These are phyloP conservation scores for Gossypium mustelinum DNA, from an alignment of 345 rosid species.

Conservation along the genomic window DNA sequence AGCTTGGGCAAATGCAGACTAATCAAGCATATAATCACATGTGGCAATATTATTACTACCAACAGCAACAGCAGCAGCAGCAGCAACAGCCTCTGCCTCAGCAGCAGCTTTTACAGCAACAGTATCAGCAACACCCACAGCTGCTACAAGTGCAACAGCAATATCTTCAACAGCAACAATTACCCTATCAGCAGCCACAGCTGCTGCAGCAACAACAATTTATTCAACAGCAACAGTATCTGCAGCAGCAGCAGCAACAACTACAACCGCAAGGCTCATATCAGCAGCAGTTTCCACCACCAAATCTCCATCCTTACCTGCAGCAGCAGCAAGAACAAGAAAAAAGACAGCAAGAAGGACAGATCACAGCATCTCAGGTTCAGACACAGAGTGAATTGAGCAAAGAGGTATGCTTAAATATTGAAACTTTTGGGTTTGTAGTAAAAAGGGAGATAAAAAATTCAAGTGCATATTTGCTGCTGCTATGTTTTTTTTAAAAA, in stretches of 20 bases:
- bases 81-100: conserved; percentile 34
- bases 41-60: conserved; percentile 80
- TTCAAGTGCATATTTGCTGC: neutral
- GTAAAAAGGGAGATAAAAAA: neutral
- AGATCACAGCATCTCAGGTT: conserved; percentile 22
- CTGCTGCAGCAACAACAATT: conserved; percentile 10
- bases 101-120: conserved; percentile 28
- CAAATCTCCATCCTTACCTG: conserved; percentile 29
- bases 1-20: conserved; percentile 40
- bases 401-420: conserved; percentile 26
- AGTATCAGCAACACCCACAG: conserved; percentile 41
- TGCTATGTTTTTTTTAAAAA: neutral
- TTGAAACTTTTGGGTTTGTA: neutral
- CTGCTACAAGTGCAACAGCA: conserved; percentile 40
- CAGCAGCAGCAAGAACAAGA: conserved; percentile 30
- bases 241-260: conserved; percentile 20
- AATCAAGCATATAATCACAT: conserved; percentile 56
- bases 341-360: conserved; percentile 27
- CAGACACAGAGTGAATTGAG: conserved; percentile 19
- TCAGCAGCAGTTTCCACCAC: conserved; percentile 35
- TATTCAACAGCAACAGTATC: conserved; percentile 24
- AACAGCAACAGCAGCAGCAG: conserved; percentile 54
- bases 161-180: conserved; percentile 34
- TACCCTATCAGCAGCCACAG: conserved; percentile 32
- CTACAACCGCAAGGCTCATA: conserved; percentile 31